Evolutionary conservation across 169 alveolate genomes (phyloP).

Genomic region (Theileria parva): DNA sequence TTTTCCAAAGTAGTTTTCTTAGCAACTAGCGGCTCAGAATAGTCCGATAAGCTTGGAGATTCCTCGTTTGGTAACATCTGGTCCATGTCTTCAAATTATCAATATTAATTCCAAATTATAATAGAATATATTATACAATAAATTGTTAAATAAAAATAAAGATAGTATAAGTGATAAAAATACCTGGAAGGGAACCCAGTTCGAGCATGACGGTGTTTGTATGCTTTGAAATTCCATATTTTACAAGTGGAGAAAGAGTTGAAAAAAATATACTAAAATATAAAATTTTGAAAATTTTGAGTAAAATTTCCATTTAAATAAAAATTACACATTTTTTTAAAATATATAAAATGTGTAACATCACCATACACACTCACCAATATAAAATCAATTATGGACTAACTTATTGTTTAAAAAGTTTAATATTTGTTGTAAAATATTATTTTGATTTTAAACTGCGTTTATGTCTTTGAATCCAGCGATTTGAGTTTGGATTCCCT

Average conservation of each 20-base stretch:
- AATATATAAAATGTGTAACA: neutral
- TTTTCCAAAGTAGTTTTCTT: slow-evolving; percentile 69
- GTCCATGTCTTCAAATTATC: slow-evolving; percentile 44
- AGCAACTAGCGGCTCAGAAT: slow-evolving; percentile 57
- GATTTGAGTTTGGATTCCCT: slow-evolving; percentile 68
- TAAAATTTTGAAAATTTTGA: neutral
- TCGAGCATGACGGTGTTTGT: slow-evolving; percentile 40
- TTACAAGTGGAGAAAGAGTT: neutral
- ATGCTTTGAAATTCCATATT: slow-evolving; percentile 3
- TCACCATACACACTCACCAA: slow-evolving; percentile 1
- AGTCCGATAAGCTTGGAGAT: slow-evolving; percentile 64
- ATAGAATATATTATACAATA: neutral
- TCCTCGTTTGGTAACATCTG: slow-evolving; percentile 66
- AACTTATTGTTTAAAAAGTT: neutral
- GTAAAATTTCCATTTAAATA: neutral
- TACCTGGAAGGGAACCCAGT: slow-evolving; percentile 67
- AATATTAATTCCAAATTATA: neutral
- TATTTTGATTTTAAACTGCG: slow-evolving; percentile 37
- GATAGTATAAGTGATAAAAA: neutral
- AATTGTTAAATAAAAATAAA: neutral
- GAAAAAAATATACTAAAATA: neutral
- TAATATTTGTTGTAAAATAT: neutral
- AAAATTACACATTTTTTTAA: neutral
- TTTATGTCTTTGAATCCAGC: slow-evolving; percentile 63
- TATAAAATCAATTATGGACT: neutral